phyloP scores from a whole-genome alignment of 257 asterid genomes.

The Lycium barbarum region DNA sequence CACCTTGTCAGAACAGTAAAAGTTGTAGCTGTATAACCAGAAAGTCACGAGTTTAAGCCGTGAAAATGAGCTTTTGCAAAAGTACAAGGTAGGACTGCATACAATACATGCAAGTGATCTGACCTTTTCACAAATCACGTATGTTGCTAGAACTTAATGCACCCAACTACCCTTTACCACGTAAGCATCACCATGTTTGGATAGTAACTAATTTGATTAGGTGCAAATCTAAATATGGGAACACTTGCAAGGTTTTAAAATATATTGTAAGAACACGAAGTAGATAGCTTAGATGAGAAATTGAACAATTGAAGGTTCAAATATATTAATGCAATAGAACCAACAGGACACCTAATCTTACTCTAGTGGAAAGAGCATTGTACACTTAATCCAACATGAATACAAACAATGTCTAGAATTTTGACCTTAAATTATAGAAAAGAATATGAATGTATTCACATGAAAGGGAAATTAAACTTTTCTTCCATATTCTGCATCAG shows the following conservation, averaged over 20 bases:
- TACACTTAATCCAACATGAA: neutral
- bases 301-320: neutral
- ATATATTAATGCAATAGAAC: neutral
- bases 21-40: too few species aligned
- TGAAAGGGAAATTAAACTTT: neutral
- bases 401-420: constrained; percentile 10
- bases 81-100: too few species aligned
- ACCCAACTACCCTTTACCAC: neutral
- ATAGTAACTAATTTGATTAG: neutral
- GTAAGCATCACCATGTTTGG: neutral
- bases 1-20: too few species aligned
- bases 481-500: neutral
- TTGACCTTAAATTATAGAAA: constrained; percentile 2
- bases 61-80: too few species aligned
- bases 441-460: neutral
- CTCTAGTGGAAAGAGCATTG: neutral
- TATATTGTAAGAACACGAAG: neutral
- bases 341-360: neutral
- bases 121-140: too few species aligned
- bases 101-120: neutral
- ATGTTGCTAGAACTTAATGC: neutral
- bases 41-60: too few species aligned
- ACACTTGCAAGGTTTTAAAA: neutral
- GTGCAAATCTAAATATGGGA: neutral
- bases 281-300: neutral